Conservation (phyloP, 2,329 filamentous ascomycete genomes). For the Penicillium vulpinum region DNA sequence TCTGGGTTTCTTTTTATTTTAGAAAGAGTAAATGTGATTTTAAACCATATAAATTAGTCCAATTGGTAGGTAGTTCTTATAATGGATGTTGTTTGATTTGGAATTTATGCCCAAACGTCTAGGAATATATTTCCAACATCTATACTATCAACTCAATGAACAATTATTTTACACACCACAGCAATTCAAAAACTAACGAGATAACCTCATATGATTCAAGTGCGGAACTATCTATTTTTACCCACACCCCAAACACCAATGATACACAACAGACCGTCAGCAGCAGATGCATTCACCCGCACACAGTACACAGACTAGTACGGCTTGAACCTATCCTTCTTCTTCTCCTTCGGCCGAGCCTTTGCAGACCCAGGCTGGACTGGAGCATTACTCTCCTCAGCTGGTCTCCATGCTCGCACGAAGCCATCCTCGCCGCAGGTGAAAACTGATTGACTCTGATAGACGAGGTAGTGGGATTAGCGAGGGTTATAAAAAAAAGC, state of each 20-base stretch:
- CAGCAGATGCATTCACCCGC: constrained; percentile 3
- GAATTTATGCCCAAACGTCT: too few relatives aligned
- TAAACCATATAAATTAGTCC: neutral
- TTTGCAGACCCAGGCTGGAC: constrained; percentile 23
- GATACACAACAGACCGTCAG: constrained; percentile 17
- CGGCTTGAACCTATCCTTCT: constrained; percentile 42
- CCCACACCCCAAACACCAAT: constrained; percentile 10
- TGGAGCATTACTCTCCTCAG: constrained; percentile 17
- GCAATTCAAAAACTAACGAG: neutral
- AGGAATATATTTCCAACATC: neutral
- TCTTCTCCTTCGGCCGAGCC: constrained; percentile 34
- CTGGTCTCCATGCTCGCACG: constrained; percentile 41
- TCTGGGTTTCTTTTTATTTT: neutral
- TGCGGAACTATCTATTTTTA: constrained; percentile 16
- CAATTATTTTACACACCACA: neutral
- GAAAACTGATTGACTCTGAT: constrained; percentile 42
- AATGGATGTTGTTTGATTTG: neutral
- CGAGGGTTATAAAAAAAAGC: neutral
- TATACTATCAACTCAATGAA: neutral
- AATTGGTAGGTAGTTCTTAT: neutral
- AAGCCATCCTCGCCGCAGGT: constrained; percentile 49
- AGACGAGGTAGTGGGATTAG: neutral
- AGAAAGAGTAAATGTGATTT: neutral
- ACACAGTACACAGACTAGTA: constrained; percentile 27
- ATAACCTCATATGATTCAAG: neutral